phyloP scores from a whole-genome alignment of 257 asterid genomes.

The Nicotiana paniculata region DNA sequence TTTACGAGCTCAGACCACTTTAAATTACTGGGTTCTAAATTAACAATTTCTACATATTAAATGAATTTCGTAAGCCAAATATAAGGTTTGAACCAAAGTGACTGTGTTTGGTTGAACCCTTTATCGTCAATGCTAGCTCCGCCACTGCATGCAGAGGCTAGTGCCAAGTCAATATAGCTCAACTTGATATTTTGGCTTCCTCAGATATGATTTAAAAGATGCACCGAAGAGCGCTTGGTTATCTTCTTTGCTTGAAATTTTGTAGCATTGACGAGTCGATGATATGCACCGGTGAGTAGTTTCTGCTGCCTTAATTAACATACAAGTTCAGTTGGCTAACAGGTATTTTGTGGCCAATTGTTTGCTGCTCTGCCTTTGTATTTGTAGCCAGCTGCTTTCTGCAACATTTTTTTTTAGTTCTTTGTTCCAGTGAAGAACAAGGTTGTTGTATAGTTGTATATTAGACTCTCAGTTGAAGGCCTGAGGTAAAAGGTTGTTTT shows the following conservation, averaged over 20 bases:
- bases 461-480: not conserved
- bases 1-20: too few relatives aligned
- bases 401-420: not conserved
- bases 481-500: not conserved
- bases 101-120: too few relatives aligned
- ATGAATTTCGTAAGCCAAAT: too few relatives aligned
- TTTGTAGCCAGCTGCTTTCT: not conserved
- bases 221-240: not conserved
- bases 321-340: not conserved
- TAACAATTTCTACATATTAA: too few relatives aligned
- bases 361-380: not conserved
- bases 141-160: not conserved
- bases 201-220: not conserved
- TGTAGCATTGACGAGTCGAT: not conserved
- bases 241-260: not conserved
- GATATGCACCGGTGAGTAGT: not conserved
- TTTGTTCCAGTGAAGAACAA: not conserved
- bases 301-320: not conserved
- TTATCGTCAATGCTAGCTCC: too few relatives aligned
- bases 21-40: too few relatives aligned
- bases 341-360: not conserved
- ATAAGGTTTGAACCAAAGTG: too few relatives aligned
- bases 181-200: not conserved
- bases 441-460: not conserved
- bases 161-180: not conserved